These are phyloP conservation scores for Porogramme epimiltina DNA, from an alignment of 1,284 basidiomycete genomes.

Conservation along the genomic window DNA sequence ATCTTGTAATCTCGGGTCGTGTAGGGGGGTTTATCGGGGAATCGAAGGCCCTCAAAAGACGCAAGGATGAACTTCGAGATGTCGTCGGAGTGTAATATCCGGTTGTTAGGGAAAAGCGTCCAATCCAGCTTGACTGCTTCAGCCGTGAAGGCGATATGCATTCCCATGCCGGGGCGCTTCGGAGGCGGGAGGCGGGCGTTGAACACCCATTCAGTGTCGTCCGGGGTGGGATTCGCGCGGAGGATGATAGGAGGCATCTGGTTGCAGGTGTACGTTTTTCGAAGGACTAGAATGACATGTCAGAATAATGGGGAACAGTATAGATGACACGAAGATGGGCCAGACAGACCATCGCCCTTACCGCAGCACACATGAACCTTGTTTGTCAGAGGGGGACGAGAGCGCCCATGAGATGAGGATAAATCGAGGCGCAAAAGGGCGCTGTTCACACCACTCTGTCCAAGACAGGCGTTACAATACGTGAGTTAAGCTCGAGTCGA, in stretches of 20 bases:
- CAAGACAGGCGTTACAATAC: too few relatives aligned
- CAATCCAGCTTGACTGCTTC: slow-evolving; percentile 51
- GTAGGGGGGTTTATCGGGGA: slow-evolving; percentile 47
- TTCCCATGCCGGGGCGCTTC: slow-evolving; percentile 36
- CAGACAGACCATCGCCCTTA: background rate
- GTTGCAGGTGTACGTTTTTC: background rate
- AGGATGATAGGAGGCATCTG: slow-evolving; percentile 42
- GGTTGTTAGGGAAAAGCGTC: slow-evolving; percentile 53
- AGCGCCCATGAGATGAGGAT: background rate
- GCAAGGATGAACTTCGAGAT: slow-evolving; percentile 53
- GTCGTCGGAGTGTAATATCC: slow-evolving; percentile 58
- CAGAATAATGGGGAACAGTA: too few relatives aligned
- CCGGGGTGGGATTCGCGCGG: slow-evolving; percentile 41
- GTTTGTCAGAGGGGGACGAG: background rate
- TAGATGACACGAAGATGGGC: too few relatives aligned
- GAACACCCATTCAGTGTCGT: slow-evolving; percentile 57
- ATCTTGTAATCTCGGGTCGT: slow-evolving; percentile 55
- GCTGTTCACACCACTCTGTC: too few relatives aligned
- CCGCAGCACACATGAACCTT: slow-evolving; percentile 7
- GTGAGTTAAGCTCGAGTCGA: too few relatives aligned
- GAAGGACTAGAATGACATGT: background rate
- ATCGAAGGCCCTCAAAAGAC: slow-evolving; percentile 55
- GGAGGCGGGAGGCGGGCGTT: slow-evolving; percentile 31
- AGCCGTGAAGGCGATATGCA: slow-evolving; percentile 51
- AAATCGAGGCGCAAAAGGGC: too few relatives aligned